phyloP scores from a whole-genome alignment of 2,329 filamentous ascomycete species.

The Aspergillus sp. region DNA sequence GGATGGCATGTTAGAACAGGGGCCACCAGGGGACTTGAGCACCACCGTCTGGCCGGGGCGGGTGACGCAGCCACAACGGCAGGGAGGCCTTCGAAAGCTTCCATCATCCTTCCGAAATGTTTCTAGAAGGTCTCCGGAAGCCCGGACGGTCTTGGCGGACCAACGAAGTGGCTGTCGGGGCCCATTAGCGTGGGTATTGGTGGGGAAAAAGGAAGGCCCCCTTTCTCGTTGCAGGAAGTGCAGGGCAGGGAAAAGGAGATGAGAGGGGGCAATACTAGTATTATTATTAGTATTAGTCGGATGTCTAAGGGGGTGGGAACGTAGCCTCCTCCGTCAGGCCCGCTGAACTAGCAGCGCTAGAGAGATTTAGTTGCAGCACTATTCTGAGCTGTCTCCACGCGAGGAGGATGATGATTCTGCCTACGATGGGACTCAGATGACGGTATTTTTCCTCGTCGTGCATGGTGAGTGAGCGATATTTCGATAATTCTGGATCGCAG shows the following conservation, averaged over 20 bases:
- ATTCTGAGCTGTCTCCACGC: too few species aligned
- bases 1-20: not conserved
- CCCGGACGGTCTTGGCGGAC: slow-evolving; percentile 16
- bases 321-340: slow-evolving; percentile 12
- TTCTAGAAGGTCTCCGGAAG: slow-evolving; percentile 22
- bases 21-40: slow-evolving; percentile 11
- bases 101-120: slow-evolving; percentile 13
- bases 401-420: too few species aligned
- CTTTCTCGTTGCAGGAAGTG: slow-evolving; percentile 3
- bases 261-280: not conserved
- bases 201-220: slow-evolving; percentile 7
- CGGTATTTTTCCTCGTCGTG: too few species aligned
- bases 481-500: too few species aligned
- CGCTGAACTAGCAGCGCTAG: slow-evolving; percentile 12
- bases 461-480: too few species aligned
- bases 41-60: slow-evolving; percentile 1
- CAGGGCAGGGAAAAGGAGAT: slow-evolving; percentile 2
- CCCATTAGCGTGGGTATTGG: slow-evolving; percentile 17
- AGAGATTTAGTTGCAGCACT: slow-evolving; percentile 10
- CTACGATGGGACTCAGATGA: too few species aligned
- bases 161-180: slow-evolving; percentile 7
- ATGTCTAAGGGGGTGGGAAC: slow-evolving; percentile 2
- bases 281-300: too few species aligned
- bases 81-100: slow-evolving; percentile 12
- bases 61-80: slow-evolving; percentile 13